Conservation (phyloP, 164 flowering plant genomes). For the Piper betle region DNA sequence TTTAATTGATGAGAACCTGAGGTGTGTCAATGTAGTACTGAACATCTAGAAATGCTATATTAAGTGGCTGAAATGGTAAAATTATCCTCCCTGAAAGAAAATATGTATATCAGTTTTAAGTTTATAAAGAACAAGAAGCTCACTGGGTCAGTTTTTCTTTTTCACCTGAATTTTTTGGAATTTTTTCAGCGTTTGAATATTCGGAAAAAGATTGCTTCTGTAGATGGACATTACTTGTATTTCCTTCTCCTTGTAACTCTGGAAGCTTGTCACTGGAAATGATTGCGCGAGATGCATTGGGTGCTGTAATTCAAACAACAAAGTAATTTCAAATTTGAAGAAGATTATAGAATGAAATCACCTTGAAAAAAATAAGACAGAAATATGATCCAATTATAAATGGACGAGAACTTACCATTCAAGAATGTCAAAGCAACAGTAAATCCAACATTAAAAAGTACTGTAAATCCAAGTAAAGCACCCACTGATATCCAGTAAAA, state of each 20-base stretch:
- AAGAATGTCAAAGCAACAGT: constrained; percentile 37
- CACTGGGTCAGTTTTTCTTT: background rate
- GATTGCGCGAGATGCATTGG: constrained; percentile 36
- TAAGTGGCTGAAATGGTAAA: constrained; percentile 51
- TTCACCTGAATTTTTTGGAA: constrained; percentile 24
- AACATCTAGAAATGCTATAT: constrained; percentile 43
- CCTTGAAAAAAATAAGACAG: no score
- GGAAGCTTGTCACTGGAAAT: constrained; percentile 46
- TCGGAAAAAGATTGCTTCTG: constrained; percentile 8
- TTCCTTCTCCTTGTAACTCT: constrained; percentile 20
- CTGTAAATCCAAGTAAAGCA: constrained; percentile 36
- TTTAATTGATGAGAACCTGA: constrained; percentile 23
- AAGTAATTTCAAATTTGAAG: background rate
- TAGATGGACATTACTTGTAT: constrained; percentile 3
- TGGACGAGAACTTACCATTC: constrained; percentile 26
- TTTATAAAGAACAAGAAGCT: background rate
- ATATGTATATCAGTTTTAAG: no score
- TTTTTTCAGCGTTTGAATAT: constrained; percentile 3
- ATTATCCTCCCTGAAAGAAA: constrained; percentile 31
- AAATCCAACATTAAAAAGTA: constrained; percentile 40
- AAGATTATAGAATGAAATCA: background rate
- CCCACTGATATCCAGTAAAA: constrained; percentile 44
- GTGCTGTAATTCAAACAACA: constrained; percentile 23
- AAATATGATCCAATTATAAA: no score
- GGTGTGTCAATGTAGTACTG: constrained; percentile 58